Base-by-base conservation (phyloP, 23 red algal genomes). In the Gracilaria vermiculophylla region DNA sequence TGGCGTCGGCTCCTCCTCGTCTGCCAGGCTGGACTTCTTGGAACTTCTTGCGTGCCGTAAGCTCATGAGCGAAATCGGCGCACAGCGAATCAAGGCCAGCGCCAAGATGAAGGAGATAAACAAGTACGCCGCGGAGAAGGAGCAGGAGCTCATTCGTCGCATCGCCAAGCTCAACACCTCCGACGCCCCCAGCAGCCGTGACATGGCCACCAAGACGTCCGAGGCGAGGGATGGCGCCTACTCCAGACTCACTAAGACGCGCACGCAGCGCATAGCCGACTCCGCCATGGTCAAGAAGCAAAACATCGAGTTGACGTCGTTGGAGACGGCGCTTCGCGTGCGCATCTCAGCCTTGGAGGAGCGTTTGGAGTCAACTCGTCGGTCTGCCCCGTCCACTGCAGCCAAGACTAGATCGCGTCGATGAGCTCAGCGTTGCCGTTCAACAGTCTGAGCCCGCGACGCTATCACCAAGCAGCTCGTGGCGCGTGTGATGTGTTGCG, bases 11-110 rank as follows among this genome's bases (percentile, higher is more conserved):
- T 55, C 53, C 16, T 55, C 54, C 29, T 21, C 43, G 27, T 36
- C 48, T 0, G 41, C 53, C 3, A 51, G 25, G 27, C 53, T 55
- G 32, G 62, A 76, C 19, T 65, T 76, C 15, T 53, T 64, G 53
- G 84, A 88, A 34, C 48, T 76, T 20, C 19, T 88, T 10, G 84
- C 84, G 12, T 88, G 84, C 56, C 84, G 84, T 12, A 77, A 88
- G 39, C 33, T 88, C 50, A 55, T 88, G 47, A 77, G 72, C 13
- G 84, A 88, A 32, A 60, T 88, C 2, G 70, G 84, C 36, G 69
- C 45, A 13, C 66, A 88, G 50, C 66, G 84, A 4, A 39, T 57
- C 39, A 57, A 78, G 40, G 33, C 66, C 19, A 52, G 37, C 17
- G 24, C 13, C 27, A 25, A 43, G 19, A 62, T 77, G 48, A 88